These are phyloP conservation scores for Diaporthe helianthi DNA, from an alignment of 2,329 filamentous ascomycete genomes.

Conservation along the genomic window DNA sequence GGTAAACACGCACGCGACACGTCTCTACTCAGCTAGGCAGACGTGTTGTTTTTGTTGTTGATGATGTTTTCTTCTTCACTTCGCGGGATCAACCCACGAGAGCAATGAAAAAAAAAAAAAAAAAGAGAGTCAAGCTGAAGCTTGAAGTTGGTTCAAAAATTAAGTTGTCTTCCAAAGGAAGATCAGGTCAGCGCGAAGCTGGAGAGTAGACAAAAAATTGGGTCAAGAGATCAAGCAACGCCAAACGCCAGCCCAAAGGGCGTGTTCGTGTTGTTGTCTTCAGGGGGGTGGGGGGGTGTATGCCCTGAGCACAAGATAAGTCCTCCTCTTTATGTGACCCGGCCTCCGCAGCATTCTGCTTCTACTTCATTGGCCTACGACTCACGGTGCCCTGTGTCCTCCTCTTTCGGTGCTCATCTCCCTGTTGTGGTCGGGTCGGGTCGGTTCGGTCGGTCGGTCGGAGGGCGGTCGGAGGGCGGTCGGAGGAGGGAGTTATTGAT, in stretches of 20 bases:
- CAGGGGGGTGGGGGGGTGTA: not conserved
- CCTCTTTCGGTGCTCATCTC: slow-evolving; percentile 24
- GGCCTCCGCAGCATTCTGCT: slow-evolving; percentile 3
- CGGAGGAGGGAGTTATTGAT: too few relatives aligned
- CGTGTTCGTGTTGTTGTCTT: slow-evolving; percentile 19
- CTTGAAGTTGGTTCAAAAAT: not conserved
- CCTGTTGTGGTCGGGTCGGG: not conserved
- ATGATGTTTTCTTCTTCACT: slow-evolving; percentile 9
- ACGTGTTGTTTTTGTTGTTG: not conserved
- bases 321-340: slow-evolving; percentile 23
- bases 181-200: slow-evolving; percentile 22
- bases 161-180: not conserved
- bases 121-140: slow-evolving; percentile 10
- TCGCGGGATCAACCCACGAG: slow-evolving; percentile 10
- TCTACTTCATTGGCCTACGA: slow-evolving; percentile 3
- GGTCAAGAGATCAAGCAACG: not conserved
- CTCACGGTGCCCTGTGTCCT: slow-evolving; percentile 9
- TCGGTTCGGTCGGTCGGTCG: not conserved
- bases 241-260: slow-evolving; percentile 7
- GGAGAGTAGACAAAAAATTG: slow-evolving; percentile 22
- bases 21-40: accelerated
- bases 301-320: not conserved
- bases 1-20: not conserved
- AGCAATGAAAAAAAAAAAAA: slow-evolving; percentile 28
- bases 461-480: not conserved